Conservation (phyloP, 208 protist species). For the Crithidia bombi region DNA sequence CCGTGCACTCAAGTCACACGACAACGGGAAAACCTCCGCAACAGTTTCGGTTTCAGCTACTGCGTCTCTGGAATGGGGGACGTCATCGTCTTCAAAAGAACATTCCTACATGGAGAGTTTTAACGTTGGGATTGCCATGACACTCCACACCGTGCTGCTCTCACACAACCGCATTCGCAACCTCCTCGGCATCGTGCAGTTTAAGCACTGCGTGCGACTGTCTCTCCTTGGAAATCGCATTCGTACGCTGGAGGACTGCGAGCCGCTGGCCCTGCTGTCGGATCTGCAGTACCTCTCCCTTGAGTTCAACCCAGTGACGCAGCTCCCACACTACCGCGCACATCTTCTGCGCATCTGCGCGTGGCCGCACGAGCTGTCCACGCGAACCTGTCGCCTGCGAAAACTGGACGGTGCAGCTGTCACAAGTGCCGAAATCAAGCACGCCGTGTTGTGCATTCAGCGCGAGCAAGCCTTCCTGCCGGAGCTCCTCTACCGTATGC, state of each 20-base stretch:
- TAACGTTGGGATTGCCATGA: constrained; percentile 73
- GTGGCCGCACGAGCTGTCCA: constrained; percentile 62
- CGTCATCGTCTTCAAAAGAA: too few relatives aligned
- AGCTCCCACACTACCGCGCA: constrained; percentile 78
- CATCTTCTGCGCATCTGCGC: constrained; percentile 83
- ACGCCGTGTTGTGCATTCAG: constrained; percentile 53
- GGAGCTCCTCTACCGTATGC: constrained; percentile 64
- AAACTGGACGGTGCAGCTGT: constrained; percentile 69
- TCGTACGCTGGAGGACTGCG: constrained; percentile 75
- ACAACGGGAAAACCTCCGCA: not conserved
- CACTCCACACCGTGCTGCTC: constrained; percentile 79
- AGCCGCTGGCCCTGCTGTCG: constrained; percentile 72
- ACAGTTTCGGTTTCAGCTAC: not conserved
- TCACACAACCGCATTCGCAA: constrained; percentile 72
- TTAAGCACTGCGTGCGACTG: constrained; percentile 77
- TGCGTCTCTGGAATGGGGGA: not conserved
- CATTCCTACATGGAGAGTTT: constrained; percentile 37
- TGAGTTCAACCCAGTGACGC: constrained; percentile 84
- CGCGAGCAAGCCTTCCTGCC: constrained; percentile 67
- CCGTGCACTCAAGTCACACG: not conserved
- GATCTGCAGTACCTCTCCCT: constrained; percentile 79
- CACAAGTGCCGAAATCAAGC: constrained; percentile 45
- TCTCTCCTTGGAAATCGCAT: constrained; percentile 82
- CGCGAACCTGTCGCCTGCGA: constrained; percentile 62
- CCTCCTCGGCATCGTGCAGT: constrained; percentile 79